Evolutionary conservation across 495 filamentous ascomycete species (phyloP).

Genomic region (Trichoderma reesei): DNA sequence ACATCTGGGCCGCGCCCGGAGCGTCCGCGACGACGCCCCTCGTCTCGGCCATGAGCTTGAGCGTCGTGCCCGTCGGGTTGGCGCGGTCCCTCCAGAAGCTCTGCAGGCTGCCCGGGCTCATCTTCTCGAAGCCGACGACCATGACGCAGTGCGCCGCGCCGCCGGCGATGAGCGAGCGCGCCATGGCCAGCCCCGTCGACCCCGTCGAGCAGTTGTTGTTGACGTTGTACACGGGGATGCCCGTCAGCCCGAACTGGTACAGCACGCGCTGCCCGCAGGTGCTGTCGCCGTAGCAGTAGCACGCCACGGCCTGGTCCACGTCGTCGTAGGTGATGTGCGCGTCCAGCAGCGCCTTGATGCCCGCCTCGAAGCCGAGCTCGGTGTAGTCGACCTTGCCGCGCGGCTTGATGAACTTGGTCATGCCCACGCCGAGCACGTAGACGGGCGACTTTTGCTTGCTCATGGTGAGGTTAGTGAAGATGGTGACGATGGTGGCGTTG

Average conservation of each 20-base stretch:
- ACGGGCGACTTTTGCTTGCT: slow-evolving; percentile 35
- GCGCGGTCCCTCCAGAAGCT: slow-evolving; percentile 69
- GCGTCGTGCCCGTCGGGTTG: slow-evolving; percentile 62
- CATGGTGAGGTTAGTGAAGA: slow-evolving; percentile 20
- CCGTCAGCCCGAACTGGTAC: slow-evolving; percentile 97
- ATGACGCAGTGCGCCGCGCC: slow-evolving; percentile 78
- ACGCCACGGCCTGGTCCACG: slow-evolving; percentile 90
- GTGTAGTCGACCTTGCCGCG: slow-evolving; percentile 84
- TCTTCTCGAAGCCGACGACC: slow-evolving; percentile 96
- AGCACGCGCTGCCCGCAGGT: slow-evolving; percentile 95
- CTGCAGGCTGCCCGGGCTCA: slow-evolving; percentile 82
- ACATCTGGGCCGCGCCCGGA: slow-evolving; percentile 83
- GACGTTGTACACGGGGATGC: slow-evolving; percentile 92
- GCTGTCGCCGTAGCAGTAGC: slow-evolving; percentile 93
- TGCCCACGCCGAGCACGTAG: slow-evolving; percentile 93
- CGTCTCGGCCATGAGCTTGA: slow-evolving; percentile 71
- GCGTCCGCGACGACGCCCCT: slow-evolving; percentile 69
- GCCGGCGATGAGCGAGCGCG: slow-evolving; percentile 64
- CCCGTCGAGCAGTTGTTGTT: slow-evolving; percentile 99
- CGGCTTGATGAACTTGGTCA: slow-evolving; percentile 99
- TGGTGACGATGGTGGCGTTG: too few relatives aligned
- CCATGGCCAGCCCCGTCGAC: slow-evolving; percentile 78
- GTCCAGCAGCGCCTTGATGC: slow-evolving; percentile 90
- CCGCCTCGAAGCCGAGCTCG: slow-evolving; percentile 88
- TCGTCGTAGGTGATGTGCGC: slow-evolving; percentile 95